Percentiles rank a stretch among this genome's conserved stretches.
phyloP scores from a whole-genome alignment of 495 filamentous ascomycete genomes.

The Tuber indicum region DNA sequence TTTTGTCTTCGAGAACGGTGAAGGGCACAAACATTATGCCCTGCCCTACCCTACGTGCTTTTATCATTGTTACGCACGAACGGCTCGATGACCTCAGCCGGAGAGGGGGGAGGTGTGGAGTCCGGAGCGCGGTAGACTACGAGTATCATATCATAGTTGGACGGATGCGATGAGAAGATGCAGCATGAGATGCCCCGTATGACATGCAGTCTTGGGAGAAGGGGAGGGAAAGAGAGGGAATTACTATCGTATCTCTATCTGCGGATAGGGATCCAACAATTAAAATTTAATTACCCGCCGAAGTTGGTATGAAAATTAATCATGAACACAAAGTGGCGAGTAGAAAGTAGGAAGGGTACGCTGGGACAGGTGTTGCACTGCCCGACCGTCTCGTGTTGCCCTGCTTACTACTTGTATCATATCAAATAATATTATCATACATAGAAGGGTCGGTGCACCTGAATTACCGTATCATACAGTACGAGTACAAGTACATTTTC shows the following conservation, averaged over 20 bases:
- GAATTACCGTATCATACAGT: slow-evolving; percentile 2
- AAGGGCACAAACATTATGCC: background rate
- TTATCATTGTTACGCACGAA: background rate
- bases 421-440: background rate
- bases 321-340: background rate
- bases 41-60: background rate
- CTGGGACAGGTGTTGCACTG: slow-evolving; percentile 25
- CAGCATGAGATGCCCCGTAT: background rate
- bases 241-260: slow-evolving; percentile 5
- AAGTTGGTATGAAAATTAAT: background rate
- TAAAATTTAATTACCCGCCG: background rate
- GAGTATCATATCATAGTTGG: background rate
- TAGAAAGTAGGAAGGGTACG: background rate
- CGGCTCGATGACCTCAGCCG: background rate
- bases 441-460: slow-evolving; percentile 17
- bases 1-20: slow-evolving; percentile 8
- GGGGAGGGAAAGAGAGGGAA: slow-evolving; percentile 9
- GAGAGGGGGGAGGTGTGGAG: background rate
- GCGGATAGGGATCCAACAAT: background rate
- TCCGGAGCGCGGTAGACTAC: background rate
- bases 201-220: background rate
- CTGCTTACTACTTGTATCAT: slow-evolving; percentile 7
- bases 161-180: background rate
- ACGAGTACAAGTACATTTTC: no score
- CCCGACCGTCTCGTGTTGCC: slow-evolving; percentile 15